Evolutionary conservation across 495 filamentous ascomycete genomes (phyloP), one percentile per base, ranked within the genome.

Genomic region (Clavariopsis aquatica): DNA sequence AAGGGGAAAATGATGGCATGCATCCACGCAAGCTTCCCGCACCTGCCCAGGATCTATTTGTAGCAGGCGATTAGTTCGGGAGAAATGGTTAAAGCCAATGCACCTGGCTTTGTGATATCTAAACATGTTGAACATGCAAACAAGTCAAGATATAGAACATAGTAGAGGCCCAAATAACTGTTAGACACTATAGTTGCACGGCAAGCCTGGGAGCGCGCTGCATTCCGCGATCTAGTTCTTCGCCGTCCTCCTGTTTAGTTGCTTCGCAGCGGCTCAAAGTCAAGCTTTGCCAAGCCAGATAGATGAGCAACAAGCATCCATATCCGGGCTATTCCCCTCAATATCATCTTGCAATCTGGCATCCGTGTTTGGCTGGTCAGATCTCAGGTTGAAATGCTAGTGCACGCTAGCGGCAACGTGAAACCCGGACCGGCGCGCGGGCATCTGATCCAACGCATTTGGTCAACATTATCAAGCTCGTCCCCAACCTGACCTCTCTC

Each of bases 211-310:
- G n/a, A n/a, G n/a, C n/a, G n/a, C n/a, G n/a, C n/a, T n/a, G n/a
- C n/a, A n/a, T n/a, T n/a, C n/a, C n/a, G n/a, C n/a, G n/a, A n/a
- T n/a, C n/a, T n/a, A n/a, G n/a, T n/a, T n/a, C n/a, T n/a, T n/a
- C n/a, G n/a, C 45, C 17, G 22, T 4, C 4, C 4, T 23, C 4
- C 45, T 6, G 19, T 47, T 47, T 5, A 24, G 9, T 10, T 24
- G 51, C 8, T 43, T 27, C 13, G 27, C 2, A 7, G 17, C 10
- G 26, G 56, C 19, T 59, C 15, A 2, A 49, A 43, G 2, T 51
- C 28, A 52, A 60, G 57, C 57, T 60, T 60, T 29, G 57, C 28
- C 47, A 52, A 60, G 45, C 15, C 27, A 51, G 57, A 38, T 60
- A 52, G 41, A 51, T 60, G 45, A 36, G 6, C 15, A 9, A 43